Evolutionary conservation across 306 rosid genomes (phyloP).

Genomic region (Malus sieversii): DNA sequence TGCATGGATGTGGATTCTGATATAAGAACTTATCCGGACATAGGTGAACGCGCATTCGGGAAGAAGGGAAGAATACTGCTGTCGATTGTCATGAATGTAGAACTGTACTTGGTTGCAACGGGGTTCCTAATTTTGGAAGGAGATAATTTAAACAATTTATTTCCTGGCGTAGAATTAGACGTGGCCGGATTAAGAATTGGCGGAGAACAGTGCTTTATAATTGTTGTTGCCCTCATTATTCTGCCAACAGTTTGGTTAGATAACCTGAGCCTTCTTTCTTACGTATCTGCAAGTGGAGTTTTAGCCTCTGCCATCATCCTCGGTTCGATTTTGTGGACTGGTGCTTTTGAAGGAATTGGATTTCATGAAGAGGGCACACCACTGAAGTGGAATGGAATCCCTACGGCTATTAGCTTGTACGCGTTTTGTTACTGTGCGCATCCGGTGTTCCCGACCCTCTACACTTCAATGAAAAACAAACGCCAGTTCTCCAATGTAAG

Average conservation of each 20-base stretch:
- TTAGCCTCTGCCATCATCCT: conserved; percentile 61
- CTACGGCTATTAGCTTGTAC: conserved; percentile 61
- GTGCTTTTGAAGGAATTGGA: conserved; percentile 49
- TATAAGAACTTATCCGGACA: conserved; percentile 60
- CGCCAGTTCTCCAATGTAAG: conserved; percentile 79
- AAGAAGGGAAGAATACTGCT: conserved; percentile 40
- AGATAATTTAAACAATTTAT: conserved; percentile 55
- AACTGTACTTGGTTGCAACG: conserved; percentile 63
- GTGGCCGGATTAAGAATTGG: conserved; percentile 33
- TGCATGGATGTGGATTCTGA: conserved; percentile 62
- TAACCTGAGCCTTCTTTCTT: conserved; percentile 60
- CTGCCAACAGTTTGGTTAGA: conserved; percentile 78
- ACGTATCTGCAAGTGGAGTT: conserved; percentile 77
- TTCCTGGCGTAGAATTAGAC: conserved; percentile 31
- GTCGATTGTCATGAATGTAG: conserved; percentile 51
- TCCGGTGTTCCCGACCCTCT: conserved; percentile 77
- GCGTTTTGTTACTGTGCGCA: conserved; percentile 88
- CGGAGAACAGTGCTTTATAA: conserved; percentile 42
- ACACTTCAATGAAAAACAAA: conserved; percentile 66
- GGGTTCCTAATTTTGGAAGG: conserved; percentile 82
- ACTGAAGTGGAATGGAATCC: conserved; percentile 53
- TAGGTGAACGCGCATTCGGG: conserved; percentile 78
- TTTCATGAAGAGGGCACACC: conserved; percentile 40
- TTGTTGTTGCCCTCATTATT: conserved; percentile 46
- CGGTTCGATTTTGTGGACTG: conserved; percentile 55